Evolutionary conservation across 352 stramenopile species (phyloP), one percentile per base, ranked within the genome.

Genomic region (Lagenidium giganteum): DNA sequence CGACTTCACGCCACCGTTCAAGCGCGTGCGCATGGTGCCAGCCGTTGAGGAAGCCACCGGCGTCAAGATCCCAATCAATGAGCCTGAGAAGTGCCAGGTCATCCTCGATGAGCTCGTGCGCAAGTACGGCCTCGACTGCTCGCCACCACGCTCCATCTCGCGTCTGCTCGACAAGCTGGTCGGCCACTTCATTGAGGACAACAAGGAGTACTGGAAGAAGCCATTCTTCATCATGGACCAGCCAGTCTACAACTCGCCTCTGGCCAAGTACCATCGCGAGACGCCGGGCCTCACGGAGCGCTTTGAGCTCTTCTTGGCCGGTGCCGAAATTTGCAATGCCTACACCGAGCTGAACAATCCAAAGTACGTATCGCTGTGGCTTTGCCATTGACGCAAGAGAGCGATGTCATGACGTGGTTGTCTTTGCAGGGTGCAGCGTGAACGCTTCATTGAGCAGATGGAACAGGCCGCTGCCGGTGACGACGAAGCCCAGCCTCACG

Each of bases 331-430:
- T 58, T 97, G 94, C 47, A 99, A 99, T 68, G 96, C 97, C 12
- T 99, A 98, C 77, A 98, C 93, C 58, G 97, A 99, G 70, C 83
- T 99, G 29, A 99, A 98, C 53, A 96, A 99, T 73, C 96, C 96
- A 13, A 86, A 53, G 54, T 57, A 52, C 38, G 45, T 42, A 24
- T 38, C 1, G 12, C 7, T 22, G 20, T 3, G 23, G 8, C 21
- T 22, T n/a, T 25, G 17, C 25, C 5, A 17, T 42, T 28, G 12
- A 8, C 30, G n/a, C 24, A 9, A 53, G 18, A 5, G 12, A 13
- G 12, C 14, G 6, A 12, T 30, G 20, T 29, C 8, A 42, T 53
- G 27, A 24, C 11, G 8, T 51, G 18, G 9, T 9, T 30, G 17
- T 31, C 21, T 41, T 32, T 54, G 5, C 28, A 68, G 53, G 57